Evolutionary conservation across 2,329 filamentous ascomycete genomes (phyloP).

Genomic region (Ophiostoma sp.): DNA sequence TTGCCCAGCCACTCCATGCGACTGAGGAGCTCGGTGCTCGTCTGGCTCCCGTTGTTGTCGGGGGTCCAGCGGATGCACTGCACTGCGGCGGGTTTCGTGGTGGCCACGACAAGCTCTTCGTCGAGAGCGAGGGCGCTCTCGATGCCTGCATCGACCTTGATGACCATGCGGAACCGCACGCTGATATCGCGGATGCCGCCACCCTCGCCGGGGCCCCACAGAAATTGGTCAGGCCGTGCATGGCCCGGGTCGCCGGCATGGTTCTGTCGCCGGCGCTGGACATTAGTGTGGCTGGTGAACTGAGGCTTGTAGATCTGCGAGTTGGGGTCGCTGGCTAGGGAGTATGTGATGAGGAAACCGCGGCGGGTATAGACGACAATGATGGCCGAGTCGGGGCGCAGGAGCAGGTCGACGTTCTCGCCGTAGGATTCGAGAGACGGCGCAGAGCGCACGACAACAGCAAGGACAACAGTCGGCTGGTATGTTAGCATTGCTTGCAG

Average conservation of each 20-base stretch:
- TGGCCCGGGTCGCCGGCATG: slow-evolving; percentile 54
- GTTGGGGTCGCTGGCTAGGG: slow-evolving; percentile 75
- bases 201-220: slow-evolving; percentile 76
- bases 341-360: slow-evolving; percentile 92
- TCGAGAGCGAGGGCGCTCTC: slow-evolving; percentile 81
- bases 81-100: slow-evolving; percentile 83
- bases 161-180: slow-evolving; percentile 92
- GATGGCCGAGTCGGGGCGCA: slow-evolving; percentile 87
- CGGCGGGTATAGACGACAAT: slow-evolving; percentile 81
- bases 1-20: slow-evolving; percentile 82
- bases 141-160: slow-evolving; percentile 95
- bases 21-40: slow-evolving; percentile 81
- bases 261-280: slow-evolving; percentile 57
- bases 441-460: slow-evolving; percentile 74
- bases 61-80: slow-evolving; percentile 95
- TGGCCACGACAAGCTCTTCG: slow-evolving; percentile 88
- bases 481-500: slow-evolving; percentile 35
- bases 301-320: slow-evolving; percentile 80
- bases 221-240: slow-evolving; percentile 54
- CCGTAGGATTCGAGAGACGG: slow-evolving; percentile 79
- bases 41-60: slow-evolving; percentile 75
- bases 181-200: slow-evolving; percentile 79
- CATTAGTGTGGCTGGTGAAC: slow-evolving; percentile 63
- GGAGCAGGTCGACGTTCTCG: slow-evolving; percentile 72
- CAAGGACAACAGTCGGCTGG: slow-evolving; percentile 77